A percentile compares a stretch with the other conserved stretches of the same genome.
Evolutionary conservation across 2,329 filamentous ascomycete genomes (phyloP).

Genomic region (Chaetomium olivaceum): DNA sequence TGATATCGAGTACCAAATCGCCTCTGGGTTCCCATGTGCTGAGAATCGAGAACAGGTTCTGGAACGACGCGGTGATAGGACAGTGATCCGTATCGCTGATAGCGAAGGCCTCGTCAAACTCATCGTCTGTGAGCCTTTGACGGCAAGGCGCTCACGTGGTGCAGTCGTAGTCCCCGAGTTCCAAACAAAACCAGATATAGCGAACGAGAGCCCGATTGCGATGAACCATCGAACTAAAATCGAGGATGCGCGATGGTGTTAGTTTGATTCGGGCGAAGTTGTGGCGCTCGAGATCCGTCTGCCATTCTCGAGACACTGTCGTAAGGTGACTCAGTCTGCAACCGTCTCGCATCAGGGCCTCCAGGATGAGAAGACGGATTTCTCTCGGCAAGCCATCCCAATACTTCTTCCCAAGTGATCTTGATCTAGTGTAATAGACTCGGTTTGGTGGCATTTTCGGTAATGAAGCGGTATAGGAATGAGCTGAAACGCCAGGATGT

Average conservation of each 20-base stretch:
- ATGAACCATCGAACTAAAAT: neutral
- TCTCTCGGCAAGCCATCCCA: neutral
- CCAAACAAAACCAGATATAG: constrained; percentile 7
- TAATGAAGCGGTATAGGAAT: neutral
- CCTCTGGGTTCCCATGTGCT: constrained; percentile 1
- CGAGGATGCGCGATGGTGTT: neutral
- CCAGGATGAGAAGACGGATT: constrained; percentile 4
- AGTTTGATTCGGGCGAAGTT: constrained; percentile 7
- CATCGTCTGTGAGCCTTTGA: neutral
- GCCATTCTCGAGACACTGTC: constrained; percentile 5
- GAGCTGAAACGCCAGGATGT: neutral
- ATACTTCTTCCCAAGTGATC: neutral
- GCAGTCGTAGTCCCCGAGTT: constrained; percentile 3
- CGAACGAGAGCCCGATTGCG: constrained; percentile 7
- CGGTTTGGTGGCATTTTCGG: neutral
- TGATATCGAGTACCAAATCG: constrained; percentile 5
- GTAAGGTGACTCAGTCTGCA: neutral
- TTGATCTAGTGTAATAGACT: neutral
- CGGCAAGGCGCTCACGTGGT: neutral
- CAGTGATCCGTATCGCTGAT: neutral
- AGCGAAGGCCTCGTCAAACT: neutral
- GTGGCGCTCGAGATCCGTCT: constrained; percentile 1
- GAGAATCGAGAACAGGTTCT: neutral
- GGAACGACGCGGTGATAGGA: constrained; percentile 1
- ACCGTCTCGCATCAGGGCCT: constrained; percentile 1